A percentile compares a stretch with the other conserved stretches of the same genome.
Evolutionary conservation across 1,139 yeast species (phyloP).

Genomic region (Hanseniaspora sp.): DNA sequence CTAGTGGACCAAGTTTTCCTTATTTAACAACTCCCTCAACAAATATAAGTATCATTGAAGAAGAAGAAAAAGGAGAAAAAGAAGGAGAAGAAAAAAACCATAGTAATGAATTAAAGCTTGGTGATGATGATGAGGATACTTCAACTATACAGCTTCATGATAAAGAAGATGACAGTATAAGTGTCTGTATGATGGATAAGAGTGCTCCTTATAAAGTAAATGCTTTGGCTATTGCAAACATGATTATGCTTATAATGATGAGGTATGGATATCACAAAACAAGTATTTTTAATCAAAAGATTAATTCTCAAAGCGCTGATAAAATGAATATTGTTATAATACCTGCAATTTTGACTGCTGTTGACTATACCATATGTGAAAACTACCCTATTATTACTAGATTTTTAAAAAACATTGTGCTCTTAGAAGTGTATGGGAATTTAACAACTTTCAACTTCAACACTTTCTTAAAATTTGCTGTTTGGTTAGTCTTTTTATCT

Average conservation of each 20-base stretch:
- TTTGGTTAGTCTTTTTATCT: background rate
- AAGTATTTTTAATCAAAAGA: background rate
- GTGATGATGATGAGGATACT: no score
- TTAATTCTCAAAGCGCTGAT: background rate
- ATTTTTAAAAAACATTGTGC: constrained; percentile 6
- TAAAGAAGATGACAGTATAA: background rate
- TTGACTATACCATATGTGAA: constrained; percentile 12
- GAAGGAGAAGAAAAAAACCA: no score
- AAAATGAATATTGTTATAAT: constrained; percentile 7
- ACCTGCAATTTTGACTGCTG: constrained; percentile 6
- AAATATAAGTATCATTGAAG: background rate
- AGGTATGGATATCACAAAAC: background rate
- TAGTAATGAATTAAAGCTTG: no score
- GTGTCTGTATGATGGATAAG: background rate
- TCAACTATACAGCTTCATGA: no score
- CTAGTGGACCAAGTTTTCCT: constrained; percentile 3
- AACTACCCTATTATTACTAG: background rate
- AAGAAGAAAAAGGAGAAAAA: background rate
- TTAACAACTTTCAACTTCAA: constrained; percentile 5
- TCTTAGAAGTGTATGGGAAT: constrained; percentile 6
- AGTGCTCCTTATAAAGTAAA: background rate
- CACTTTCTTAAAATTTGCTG: background rate
- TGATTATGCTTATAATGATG: background rate
- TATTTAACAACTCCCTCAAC: background rate
- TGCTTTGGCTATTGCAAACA: background rate